Conservation (phyloP, 192 early-diverging fungal species). For the Mortierella antarctica region DNA sequence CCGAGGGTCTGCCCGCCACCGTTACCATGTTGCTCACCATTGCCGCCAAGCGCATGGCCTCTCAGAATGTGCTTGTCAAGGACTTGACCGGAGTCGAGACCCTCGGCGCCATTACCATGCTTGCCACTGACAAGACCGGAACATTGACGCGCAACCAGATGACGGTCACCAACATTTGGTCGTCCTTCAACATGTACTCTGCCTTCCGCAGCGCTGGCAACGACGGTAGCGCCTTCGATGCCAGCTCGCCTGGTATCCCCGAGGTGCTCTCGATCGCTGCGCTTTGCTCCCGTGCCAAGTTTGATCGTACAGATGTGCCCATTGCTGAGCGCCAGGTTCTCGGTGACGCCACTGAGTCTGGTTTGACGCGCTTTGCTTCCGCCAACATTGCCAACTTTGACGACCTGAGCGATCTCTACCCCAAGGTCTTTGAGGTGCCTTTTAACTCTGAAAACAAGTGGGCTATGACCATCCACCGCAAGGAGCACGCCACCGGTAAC, state of each 20-base stretch:
- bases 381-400: conserved; percentile 81
- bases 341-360: conserved; percentile 96
- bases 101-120: conserved; percentile 93
- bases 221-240: conserved; percentile 59
- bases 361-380: conserved; percentile 86
- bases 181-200: conserved; percentile 73
- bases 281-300: conserved; percentile 89
- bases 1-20: conserved; percentile 93
- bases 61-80: conserved; percentile 92
- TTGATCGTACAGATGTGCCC: conserved; percentile 91
- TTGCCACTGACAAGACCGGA: conserved; percentile 98
- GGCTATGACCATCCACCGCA: conserved; percentile 90
- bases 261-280: conserved; percentile 86
- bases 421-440: conserved; percentile 95
- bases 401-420: conserved; percentile 69
- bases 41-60: conserved; percentile 95
- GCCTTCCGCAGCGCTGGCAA: conserved; percentile 58
- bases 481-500: conserved; percentile 72
- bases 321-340: conserved; percentile 83
- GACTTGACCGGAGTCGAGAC: conserved; percentile 97
- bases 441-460: conserved; percentile 98
- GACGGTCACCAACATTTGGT: conserved; percentile 95
- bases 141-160: conserved; percentile 98
- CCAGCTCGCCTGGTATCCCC: conserved; percentile 67
- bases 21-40: conserved; percentile 95